Evolutionary conservation across 768 basidiomycete species (phyloP), one percentile per base, ranked within the genome.

Genomic region (Podaxis mareebaensis): DNA sequence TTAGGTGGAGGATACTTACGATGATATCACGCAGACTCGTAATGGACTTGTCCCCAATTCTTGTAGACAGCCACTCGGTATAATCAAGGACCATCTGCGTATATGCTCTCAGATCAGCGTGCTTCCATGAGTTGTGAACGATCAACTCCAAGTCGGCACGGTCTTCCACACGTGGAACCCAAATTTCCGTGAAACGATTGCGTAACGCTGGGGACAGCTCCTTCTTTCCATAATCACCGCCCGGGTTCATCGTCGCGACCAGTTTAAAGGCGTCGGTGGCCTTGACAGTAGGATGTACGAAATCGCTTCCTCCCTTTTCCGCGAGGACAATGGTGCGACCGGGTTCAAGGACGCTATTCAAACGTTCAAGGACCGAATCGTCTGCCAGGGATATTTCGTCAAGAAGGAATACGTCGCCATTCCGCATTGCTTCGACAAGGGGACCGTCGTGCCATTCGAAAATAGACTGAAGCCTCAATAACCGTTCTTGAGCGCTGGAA

Each of bases 401-500:
- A 30, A 99, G 83, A 6, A 99, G 80, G 68, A 99, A 91, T 3
- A 96, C 81, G 67, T 91, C 88, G 17, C 96, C 96, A 20, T 73
- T 73, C 7, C 81, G 81, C 97, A 99, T 99, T 2, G 96, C 92
- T 67, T 92, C 84, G 5, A 99, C 85, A 36, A 99, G 83, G n/a
- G 97, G 96, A 2, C 97, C 97, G 69, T 99, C 94, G 65, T 91
- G 86, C 97, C 97, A 99, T 72, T 97, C 92, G 70, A 99, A 99
- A 46, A 99, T 86, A 0, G 92, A 86, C n/a, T 84, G 81, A 0
- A 88, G 77, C 28, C 78, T 78, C 55, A 79, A 72, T 2, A 90
- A 70, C 22, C 78, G 79, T 12, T 72, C 75, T 36, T 79, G 83
- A 11, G 84, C 72, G 3, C 77, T 76, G 46, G 75, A 72, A 8